These are phyloP conservation scores for Candida cerambycidarum DNA, from an alignment of 805 yeast genomes.

Conservation along the genomic window DNA sequence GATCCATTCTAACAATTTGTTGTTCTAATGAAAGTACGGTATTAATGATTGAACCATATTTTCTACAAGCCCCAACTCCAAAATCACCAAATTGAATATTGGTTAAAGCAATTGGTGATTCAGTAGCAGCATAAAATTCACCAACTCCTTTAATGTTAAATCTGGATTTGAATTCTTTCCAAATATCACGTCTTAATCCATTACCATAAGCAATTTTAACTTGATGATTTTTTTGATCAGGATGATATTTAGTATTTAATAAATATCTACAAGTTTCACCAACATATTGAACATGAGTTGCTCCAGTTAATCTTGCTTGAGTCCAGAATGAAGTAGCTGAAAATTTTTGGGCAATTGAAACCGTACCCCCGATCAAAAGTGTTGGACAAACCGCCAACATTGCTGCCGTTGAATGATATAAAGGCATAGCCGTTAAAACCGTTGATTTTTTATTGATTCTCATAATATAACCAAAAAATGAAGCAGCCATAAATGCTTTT, in stretches of 20 bases:
- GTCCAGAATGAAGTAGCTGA: conserved; percentile 88
- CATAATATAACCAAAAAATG: conserved; percentile 68
- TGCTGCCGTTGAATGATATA: conserved; percentile 93
- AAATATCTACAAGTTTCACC: conserved; percentile 93
- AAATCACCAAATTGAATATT: conserved; percentile 72
- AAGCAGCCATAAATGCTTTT: conserved; percentile 70
- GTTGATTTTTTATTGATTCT: conserved; percentile 53
- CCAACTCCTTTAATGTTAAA: conserved; percentile 76
- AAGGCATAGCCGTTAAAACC: conserved; percentile 90
- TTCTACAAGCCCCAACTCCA: conserved; percentile 88
- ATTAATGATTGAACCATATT: conserved; percentile 64
- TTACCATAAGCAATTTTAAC: conserved; percentile 82
- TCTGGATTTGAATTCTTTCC: conserved; percentile 76
- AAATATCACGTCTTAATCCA: conserved; percentile 85
- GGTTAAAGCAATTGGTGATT: conserved; percentile 86
- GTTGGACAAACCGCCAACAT: conserved; percentile 79
- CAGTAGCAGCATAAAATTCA: conserved; percentile 93
- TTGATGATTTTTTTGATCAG: conserved; percentile 61
- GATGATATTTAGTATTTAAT: conserved; percentile 61
- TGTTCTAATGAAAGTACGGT: conserved; percentile 53
- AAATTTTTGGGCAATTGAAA: conserved; percentile 77
- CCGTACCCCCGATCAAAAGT: conserved; percentile 63
- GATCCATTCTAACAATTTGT: conserved; percentile 70
- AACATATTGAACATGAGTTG: conserved; percentile 88
- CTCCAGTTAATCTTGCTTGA: conserved; percentile 66